Evolutionary conservation across 495 filamentous ascomycete species (phyloP), one percentile per base, ranked within the genome.

Genomic region (Astrocystis sublimbata): DNA sequence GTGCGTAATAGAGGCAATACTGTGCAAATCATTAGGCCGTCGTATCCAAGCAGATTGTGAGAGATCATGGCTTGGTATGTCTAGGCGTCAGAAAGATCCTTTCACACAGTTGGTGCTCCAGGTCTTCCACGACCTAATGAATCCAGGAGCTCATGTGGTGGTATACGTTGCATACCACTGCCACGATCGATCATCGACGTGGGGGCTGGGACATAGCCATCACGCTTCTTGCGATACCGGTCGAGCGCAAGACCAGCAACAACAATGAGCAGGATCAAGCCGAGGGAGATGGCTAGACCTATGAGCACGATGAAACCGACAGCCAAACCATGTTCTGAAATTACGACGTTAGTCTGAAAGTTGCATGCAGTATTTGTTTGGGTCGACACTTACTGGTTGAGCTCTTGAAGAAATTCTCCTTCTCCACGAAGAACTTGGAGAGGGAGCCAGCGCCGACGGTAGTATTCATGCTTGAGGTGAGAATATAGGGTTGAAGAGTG

Each of bases 221-320:
- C 91, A 36, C 88, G 83, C 75, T 85, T 87, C 67, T 92, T 88
- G 68, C 94, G 89, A 45, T 91, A 82, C 57, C 92, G 88, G 71
- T 96, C 93, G 31, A 92, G 79, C 58, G 96, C 77, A 58, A 98
- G 83, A 59, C 94, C 94, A 30, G 86, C 83, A 23, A 91, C 84
- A 58, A 99, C 92, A 50, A 99, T 85, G 42, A 97, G 79, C 75
- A 97, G 90, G 70, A 93, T 91, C 61, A 93, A 84, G 49, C 82
- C 92, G 7, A 98, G 85, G 0, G 94, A 88, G 62, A 94, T 91
- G 47, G 89, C 96, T 58, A 99, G 88, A n/a, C 87, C 89, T 47
- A 99, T 93, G 31, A 99, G 83, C 15, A 97, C 90, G 31, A 97
- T 83, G 64, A 96, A 93, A 36, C 91, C 96, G 61, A 90, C 81